Conservation (phyloP, 202 grass and related monocot species). For the Panicum virgatum region DNA sequence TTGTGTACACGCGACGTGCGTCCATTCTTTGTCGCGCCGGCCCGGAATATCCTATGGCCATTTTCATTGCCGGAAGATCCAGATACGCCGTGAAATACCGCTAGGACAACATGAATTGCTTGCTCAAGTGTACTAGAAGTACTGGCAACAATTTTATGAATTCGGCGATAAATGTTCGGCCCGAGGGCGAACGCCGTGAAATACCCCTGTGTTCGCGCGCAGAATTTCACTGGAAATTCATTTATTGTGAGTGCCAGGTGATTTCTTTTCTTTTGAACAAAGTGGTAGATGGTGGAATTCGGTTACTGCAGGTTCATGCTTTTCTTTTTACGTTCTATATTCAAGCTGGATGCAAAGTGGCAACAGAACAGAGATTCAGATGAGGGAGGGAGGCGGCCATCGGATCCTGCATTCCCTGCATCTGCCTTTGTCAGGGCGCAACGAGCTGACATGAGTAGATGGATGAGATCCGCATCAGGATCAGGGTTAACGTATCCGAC, state of each 20-base stretch:
- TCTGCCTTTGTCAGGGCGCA: background rate
- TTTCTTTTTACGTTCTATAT: background rate
- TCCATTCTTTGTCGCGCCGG: background rate
- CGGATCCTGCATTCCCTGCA: constrained; percentile 32
- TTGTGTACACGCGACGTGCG: background rate
- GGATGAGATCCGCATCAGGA: constrained; percentile 21
- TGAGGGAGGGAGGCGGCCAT: background rate
- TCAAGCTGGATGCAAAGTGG: background rate
- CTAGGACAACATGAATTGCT: background rate
- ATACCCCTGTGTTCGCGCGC: too few species aligned
- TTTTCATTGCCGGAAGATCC: background rate
- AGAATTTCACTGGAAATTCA: background rate
- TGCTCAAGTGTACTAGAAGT: background rate
- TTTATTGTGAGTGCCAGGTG: background rate
- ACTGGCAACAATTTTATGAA: background rate
- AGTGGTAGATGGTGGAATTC: background rate
- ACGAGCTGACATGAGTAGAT: constrained; percentile 26
- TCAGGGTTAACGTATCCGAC: too few species aligned
- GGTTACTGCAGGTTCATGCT: background rate
- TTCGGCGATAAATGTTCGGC: background rate
- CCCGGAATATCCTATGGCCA: constrained; percentile 31
- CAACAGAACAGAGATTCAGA: constrained; percentile 29
- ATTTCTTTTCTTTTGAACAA: background rate
- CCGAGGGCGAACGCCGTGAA: background rate
- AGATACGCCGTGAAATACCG: background rate